Evolutionary conservation across 2,329 filamentous ascomycete species (phyloP).

Genomic region (Bipolaris cookei): DNA sequence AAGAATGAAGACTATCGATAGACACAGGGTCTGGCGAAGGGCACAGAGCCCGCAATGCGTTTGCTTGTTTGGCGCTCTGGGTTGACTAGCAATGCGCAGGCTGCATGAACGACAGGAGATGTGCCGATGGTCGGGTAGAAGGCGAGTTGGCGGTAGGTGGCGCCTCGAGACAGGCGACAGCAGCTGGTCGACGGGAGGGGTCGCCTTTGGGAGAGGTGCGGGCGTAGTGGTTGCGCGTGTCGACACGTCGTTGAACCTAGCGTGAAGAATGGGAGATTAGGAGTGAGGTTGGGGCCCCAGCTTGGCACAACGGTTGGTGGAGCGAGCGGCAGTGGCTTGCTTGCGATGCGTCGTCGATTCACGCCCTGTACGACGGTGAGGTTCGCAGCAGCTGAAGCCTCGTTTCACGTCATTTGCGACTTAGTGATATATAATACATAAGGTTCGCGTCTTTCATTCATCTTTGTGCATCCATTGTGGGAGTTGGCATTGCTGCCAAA

Average conservation of each 20-base stretch:
- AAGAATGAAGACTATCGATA: slow-evolving; percentile 32
- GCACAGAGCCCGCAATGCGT: slow-evolving; percentile 30
- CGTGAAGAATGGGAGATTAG: slow-evolving; percentile 44
- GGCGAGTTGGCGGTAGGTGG: neutral
- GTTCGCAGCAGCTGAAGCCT: neutral
- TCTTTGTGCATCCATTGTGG: slow-evolving; percentile 5
- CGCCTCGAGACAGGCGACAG: slow-evolving; percentile 11
- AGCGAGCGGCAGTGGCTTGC: slow-evolving; percentile 38
- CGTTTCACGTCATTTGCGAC: slow-evolving; percentile 1
- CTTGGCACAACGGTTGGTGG: slow-evolving; percentile 44
- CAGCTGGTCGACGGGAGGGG: slow-evolving; percentile 4
- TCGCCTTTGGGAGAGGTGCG: slow-evolving; percentile 19
- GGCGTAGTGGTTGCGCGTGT: slow-evolving; percentile 28
- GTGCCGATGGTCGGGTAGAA: neutral
- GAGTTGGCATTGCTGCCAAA: slow-evolving; percentile 10
- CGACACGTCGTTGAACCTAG: slow-evolving; percentile 31
- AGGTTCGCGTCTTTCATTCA: slow-evolving; percentile 3
- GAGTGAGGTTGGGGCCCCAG: slow-evolving; percentile 33
- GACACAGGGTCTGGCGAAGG: slow-evolving; percentile 24
- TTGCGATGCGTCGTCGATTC: slow-evolving; percentile 15
- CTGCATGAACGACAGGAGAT: slow-evolving; percentile 23
- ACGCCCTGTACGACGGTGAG: slow-evolving; percentile 21
- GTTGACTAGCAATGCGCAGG: slow-evolving; percentile 13
- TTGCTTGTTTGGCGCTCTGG: slow-evolving; percentile 12
- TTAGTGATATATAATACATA: neutral